Percentiles rank a stretch among this genome's conserved stretches.
Evolutionary conservation across 495 filamentous ascomycete species (phyloP).

Genomic region (Talaromyces liani): DNA sequence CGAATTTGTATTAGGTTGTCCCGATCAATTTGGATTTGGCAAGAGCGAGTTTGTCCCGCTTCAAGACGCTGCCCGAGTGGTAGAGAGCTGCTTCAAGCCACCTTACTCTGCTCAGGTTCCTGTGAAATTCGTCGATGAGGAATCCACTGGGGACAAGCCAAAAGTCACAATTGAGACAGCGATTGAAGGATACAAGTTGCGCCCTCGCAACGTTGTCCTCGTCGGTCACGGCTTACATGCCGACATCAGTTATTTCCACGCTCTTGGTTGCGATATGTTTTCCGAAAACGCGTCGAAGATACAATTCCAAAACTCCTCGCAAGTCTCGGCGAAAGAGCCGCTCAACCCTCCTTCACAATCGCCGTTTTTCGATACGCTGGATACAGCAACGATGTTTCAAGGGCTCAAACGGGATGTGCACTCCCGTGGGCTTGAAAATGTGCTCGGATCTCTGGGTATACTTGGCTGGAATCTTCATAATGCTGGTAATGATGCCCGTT

Average conservation of each 20-base stretch:
- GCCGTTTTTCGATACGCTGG: slow-evolving; percentile 51
- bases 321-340: slow-evolving; percentile 12
- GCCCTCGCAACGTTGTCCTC: slow-evolving; percentile 58
- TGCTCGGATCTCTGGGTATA: slow-evolving; percentile 61
- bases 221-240: slow-evolving; percentile 65
- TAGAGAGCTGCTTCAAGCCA: slow-evolving; percentile 43
- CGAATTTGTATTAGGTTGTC: slow-evolving; percentile 59
- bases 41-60: slow-evolving; percentile 37
- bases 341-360: background rate
- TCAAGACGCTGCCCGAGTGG: slow-evolving; percentile 25
- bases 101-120: slow-evolving; percentile 31
- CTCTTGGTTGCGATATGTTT: slow-evolving; percentile 43
- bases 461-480: slow-evolving; percentile 68
- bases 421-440: slow-evolving; percentile 42
- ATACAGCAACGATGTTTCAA: slow-evolving; percentile 64
- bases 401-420: slow-evolving; percentile 42
- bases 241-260: slow-evolving; percentile 60
- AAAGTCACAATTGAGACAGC: slow-evolving; percentile 1
- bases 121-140: slow-evolving; percentile 2
- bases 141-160: background rate
- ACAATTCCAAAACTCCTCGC: slow-evolving; percentile 15
- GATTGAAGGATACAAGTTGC: slow-evolving; percentile 8
- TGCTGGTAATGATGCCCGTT: slow-evolving; percentile 89
- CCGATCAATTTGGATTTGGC: slow-evolving; percentile 72
- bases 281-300: slow-evolving; percentile 24